phyloP scores from a whole-genome alignment of 306 rosid genomes.

The Acacia confusa region DNA sequence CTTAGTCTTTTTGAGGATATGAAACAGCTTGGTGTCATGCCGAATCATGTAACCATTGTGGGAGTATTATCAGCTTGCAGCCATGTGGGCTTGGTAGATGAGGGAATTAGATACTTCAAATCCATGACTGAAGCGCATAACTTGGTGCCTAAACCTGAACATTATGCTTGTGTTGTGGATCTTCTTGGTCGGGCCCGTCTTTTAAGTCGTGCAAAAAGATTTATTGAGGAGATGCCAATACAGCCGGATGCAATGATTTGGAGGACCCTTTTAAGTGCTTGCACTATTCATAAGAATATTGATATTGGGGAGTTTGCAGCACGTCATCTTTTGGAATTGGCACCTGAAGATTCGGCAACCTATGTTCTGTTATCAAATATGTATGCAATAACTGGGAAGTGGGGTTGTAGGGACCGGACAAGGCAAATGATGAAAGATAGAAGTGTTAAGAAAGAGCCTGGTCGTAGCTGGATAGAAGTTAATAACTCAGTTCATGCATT shows the following conservation, averaged over 20 bases:
- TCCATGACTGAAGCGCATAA: constrained; percentile 71
- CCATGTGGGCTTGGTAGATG: constrained; percentile 81
- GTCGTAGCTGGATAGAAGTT: neutral
- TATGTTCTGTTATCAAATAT: constrained; percentile 80
- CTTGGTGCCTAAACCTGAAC: constrained; percentile 78
- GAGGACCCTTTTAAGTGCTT: constrained; percentile 91
- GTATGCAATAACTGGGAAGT: constrained; percentile 77
- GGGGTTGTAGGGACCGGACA: constrained; percentile 73
- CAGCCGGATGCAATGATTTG: constrained; percentile 80
- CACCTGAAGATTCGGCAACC: constrained; percentile 87
- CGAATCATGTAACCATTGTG: constrained; percentile 82
- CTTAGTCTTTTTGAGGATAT: constrained; percentile 67
- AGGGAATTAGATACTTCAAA: constrained; percentile 70
- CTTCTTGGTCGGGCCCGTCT: constrained; percentile 82
- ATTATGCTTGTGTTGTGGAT: constrained; percentile 84
- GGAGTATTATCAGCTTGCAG: constrained; percentile 90
- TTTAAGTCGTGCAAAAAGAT: constrained; percentile 57
- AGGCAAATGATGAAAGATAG: constrained; percentile 78
- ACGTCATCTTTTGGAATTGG: constrained; percentile 68
- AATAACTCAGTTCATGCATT: neutral
- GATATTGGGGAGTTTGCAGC: constrained; percentile 90
- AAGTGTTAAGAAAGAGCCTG: constrained; percentile 40
- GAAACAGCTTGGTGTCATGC: constrained; percentile 53
- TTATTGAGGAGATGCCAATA: constrained; percentile 75
- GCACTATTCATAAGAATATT: constrained; percentile 60